Evolutionary conservation across 495 filamentous ascomycete genomes (phyloP), one percentile per base, ranked within the genome.

Genomic region (Aspergillus nanangensis): DNA sequence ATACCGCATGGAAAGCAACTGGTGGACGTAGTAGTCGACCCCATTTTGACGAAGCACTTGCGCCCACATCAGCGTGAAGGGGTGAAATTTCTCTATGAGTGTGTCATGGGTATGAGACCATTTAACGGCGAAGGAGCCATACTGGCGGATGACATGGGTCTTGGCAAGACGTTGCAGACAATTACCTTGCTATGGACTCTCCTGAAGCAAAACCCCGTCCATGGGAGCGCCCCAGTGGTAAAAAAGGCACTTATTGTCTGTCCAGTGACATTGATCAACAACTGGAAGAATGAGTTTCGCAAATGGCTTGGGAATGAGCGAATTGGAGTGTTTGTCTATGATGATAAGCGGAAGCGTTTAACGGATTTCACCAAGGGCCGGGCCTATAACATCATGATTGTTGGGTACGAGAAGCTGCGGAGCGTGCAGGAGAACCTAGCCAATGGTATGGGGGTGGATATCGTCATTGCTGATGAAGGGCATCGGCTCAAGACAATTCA

Each of bases 221-320:
- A 81, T 48, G 74, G 77, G 29, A 76, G 71, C 33, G 39, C 61
- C 8, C 80, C 82, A 3, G 82, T 88, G 0, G 74, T 90, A 31
- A 86, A 82, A 54, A 90, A 90, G 52, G 87, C 86, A 1, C 60
- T 92, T 17, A 87, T 92, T 48, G 87, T 92, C 2, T 92, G 87
- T 56, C 87, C 87, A 0, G 87, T 86, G 0, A 88, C 86, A 0
- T 61, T 92, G 8, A 87, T 89, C 58, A 80, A 80, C 45, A 92
- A 92, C 47, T 92, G 87, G 87, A 74, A 79, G 20, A 86, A 83
- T 46, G 87, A 92, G 61, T 86, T 90, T 48, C 70, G 74, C 42
- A 90, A 89, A 58, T 92, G 87, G 87, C 75, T 92, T 2, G 87
- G 87, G 0, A 83, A 81, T 54, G 87, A 88, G 48, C 67, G 84